These are phyloP conservation scores for Eucalyptus albens DNA, from an alignment of 345 rosid genomes.

Conservation along the genomic window DNA sequence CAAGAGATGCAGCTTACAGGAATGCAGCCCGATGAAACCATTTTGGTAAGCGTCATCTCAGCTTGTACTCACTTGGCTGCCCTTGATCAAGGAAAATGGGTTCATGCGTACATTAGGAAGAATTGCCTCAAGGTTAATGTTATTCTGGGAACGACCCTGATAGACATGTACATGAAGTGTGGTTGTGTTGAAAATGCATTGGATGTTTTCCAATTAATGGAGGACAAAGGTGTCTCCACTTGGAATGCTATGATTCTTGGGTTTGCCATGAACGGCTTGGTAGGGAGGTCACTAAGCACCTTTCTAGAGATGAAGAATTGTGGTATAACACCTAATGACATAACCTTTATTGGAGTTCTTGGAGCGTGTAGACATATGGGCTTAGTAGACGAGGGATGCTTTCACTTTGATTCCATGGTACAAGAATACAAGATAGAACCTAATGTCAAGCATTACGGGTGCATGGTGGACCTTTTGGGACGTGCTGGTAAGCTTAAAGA, in stretches of 20 bases:
- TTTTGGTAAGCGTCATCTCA: conserved; percentile 34
- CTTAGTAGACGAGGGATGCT: conserved; percentile 36
- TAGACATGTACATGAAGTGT: conserved; percentile 53
- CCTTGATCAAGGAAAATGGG: conserved; percentile 41
- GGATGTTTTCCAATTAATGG: conserved; percentile 25
- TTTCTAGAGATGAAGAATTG: conserved; percentile 34
- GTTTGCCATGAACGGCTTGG: conserved; percentile 41
- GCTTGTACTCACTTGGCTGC: conserved; percentile 49
- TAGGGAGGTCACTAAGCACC: conserved; percentile 21
- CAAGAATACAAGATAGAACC: conserved; percentile 32
- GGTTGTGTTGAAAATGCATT: conserved; percentile 41
- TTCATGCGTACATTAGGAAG: conserved; percentile 38
- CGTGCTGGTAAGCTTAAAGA: conserved; percentile 49
- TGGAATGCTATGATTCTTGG: conserved; percentile 56
- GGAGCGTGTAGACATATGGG: conserved; percentile 62
- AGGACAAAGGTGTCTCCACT: conserved; percentile 37
- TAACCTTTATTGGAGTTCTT: conserved; percentile 39
- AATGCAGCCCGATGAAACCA: conserved; percentile 27
- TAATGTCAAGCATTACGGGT: conserved; percentile 57
- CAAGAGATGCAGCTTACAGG: conserved; percentile 30
- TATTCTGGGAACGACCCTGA: conserved; percentile 38
- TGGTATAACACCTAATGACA: conserved; percentile 30
- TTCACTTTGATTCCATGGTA: conserved; percentile 31
- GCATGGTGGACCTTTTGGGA: conserved; percentile 73
- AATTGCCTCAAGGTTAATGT: conserved; percentile 23